phyloP scores from a whole-genome alignment of 495 filamentous ascomycete species.

The Xylaria venustula region DNA sequence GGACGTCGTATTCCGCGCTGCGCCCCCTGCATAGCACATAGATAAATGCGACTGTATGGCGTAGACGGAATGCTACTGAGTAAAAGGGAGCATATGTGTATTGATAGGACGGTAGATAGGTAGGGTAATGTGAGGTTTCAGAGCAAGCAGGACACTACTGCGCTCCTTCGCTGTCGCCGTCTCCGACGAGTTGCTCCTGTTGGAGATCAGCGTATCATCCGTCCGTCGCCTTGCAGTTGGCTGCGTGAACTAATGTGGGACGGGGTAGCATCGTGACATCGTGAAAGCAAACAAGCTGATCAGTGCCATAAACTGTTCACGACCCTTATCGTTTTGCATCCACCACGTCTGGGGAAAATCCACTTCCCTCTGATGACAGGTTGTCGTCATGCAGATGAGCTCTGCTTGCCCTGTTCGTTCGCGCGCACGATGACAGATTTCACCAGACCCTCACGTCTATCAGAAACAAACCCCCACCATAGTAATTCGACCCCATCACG shows the following conservation, averaged over 20 bases:
- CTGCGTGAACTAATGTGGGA: slow-evolving; percentile 2
- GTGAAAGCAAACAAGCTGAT: background rate
- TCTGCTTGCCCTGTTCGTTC: background rate
- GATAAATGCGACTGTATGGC: background rate
- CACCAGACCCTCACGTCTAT: background rate
- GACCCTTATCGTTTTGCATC: slow-evolving; percentile 7
- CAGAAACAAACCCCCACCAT: background rate
- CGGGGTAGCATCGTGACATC: slow-evolving; percentile 10
- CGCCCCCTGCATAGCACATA: slow-evolving; percentile 5
- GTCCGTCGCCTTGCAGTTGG: background rate
- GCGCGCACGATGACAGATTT: slow-evolving; percentile 7
- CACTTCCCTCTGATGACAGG: slow-evolving; percentile 1
- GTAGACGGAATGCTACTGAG: background rate
- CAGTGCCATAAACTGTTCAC: background rate
- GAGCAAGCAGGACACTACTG: background rate
- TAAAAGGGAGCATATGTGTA: background rate
- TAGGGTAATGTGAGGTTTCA: background rate
- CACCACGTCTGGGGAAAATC: slow-evolving; percentile 8
- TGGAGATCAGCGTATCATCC: background rate
- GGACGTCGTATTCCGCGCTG: slow-evolving; percentile 12
- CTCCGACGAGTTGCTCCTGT: background rate
- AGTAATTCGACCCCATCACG: background rate
- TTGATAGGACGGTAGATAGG: background rate
- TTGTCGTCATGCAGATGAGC: slow-evolving; percentile 1
- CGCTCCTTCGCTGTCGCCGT: slow-evolving; percentile 12